These are phyloP conservation scores for Moesziomyces parantarcticus DNA, from an alignment of 1,284 basidiomycete species.

Conservation along the genomic window DNA sequence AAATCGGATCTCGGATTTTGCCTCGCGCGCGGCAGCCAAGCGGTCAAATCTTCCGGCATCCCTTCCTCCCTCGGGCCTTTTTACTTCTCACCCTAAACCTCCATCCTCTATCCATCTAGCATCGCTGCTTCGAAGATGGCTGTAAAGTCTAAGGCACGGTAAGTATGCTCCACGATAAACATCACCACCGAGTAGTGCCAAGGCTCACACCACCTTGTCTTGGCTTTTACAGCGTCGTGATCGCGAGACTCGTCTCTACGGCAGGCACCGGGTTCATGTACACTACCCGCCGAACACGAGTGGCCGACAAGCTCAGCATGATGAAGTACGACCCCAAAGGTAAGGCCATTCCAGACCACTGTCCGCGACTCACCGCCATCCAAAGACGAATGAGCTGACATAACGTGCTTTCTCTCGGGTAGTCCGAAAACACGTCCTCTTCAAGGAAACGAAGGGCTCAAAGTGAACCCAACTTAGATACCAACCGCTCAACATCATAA, in stretches of 20 bases:
- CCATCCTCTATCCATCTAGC: neutral
- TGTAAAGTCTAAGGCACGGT: slow-evolving; percentile 64
- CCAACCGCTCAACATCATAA: neutral
- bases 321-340: slow-evolving; percentile 67
- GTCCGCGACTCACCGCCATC: too few relatives aligned
- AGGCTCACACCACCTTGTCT: neutral
- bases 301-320: slow-evolving; percentile 59
- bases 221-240: slow-evolving; percentile 50
- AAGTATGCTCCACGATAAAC: slow-evolving; percentile 13
- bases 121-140: slow-evolving; percentile 46
- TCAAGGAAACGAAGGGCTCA: slow-evolving; percentile 60
- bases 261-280: slow-evolving; percentile 66
- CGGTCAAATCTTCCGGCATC: neutral
- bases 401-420: neutral
- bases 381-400: neutral
- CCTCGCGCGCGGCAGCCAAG: neutral
- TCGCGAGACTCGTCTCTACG: slow-evolving; percentile 64
- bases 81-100: slow-evolving; percentile 1
- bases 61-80: slow-evolving; percentile 1
- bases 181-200: too few relatives aligned
- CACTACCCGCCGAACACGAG: slow-evolving; percentile 60
- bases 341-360: slow-evolving; percentile 30
- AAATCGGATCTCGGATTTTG: slow-evolving; percentile 9
- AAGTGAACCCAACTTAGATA: slow-evolving; percentile 21
- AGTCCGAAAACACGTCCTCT: slow-evolving; percentile 65